These are phyloP conservation scores for Calycina herbarum DNA, from an alignment of 2,329 filamentous ascomycete species.

Conservation along the genomic window DNA sequence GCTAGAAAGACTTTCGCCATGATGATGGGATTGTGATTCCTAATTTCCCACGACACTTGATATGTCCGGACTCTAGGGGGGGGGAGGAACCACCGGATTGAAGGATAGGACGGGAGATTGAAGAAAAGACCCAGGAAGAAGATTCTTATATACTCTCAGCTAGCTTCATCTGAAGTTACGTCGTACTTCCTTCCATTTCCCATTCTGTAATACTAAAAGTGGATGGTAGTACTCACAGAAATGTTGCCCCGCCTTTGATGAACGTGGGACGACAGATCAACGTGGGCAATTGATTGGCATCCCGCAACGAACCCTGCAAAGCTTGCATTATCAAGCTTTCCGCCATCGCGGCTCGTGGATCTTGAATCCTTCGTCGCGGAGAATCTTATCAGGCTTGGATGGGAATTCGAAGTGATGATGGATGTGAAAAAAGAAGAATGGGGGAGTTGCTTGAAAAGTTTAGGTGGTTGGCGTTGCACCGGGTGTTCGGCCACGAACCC, in stretches of 20 bases:
- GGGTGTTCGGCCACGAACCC: too few species aligned
- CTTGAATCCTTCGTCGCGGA: too few species aligned
- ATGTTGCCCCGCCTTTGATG: constrained; percentile 7
- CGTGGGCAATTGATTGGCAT: constrained; percentile 11
- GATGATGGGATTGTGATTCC: neutral
- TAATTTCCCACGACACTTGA: neutral
- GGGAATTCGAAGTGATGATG: too few species aligned
- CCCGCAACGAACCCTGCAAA: constrained; percentile 1
- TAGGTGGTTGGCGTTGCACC: too few species aligned
- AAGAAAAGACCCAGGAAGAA: neutral
- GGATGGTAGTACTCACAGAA: neutral
- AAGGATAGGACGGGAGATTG: neutral
- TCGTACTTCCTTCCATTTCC: neutral
- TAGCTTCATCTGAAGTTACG: neutral
- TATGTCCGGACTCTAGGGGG: neutral
- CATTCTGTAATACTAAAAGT: neutral
- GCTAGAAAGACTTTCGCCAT: neutral
- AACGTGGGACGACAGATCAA: neutral
- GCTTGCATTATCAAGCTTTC: neutral
- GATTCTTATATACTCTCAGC: neutral
- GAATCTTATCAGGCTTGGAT: too few species aligned
- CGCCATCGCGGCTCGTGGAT: neutral
- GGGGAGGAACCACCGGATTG: neutral
- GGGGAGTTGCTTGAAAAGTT: too few species aligned
- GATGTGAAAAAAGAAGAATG: too few species aligned